Conservation (phyloP, 352 stramenopile species). For the Thalassiosira mediterranea region DNA sequence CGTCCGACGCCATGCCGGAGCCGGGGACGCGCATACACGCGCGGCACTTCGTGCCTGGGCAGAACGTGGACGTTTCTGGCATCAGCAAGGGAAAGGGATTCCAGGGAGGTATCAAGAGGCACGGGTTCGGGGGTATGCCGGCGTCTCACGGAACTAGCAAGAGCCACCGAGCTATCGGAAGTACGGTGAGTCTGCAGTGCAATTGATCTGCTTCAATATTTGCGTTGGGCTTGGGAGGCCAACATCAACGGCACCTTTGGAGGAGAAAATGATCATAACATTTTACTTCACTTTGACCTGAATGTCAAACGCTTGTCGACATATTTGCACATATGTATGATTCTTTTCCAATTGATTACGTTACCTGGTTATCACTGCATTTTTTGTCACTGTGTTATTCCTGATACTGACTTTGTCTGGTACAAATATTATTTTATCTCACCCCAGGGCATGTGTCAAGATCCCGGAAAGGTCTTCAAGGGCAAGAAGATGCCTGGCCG, state of each 20-base stretch:
- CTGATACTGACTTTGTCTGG: not conserved
- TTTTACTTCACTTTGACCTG: conserved; percentile 46
- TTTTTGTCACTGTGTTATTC: not conserved
- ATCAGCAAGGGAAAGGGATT: conserved; percentile 92
- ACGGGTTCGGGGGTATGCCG: conserved; percentile 95
- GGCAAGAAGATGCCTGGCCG: conserved; percentile 99
- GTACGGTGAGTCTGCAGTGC: conserved; percentile 75
- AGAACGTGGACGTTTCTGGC: conserved; percentile 97
- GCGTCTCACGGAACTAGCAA: conserved; percentile 98
- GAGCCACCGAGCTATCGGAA: conserved; percentile 95
- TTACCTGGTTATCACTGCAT: not conserved
- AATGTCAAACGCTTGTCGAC: conserved; percentile 26
- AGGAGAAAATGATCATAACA: conserved; percentile 23
- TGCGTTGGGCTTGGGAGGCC: too few species aligned
- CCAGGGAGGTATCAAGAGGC: conserved; percentile 98
- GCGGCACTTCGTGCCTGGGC: conserved; percentile 96
- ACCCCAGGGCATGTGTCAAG: conserved; percentile 92
- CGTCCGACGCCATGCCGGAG: conserved; percentile 80
- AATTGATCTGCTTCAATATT: too few species aligned
- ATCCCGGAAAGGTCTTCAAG: conserved; percentile 98
- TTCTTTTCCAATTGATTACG: too few species aligned
- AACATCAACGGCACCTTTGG: too few species aligned
- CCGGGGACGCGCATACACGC: conserved; percentile 92
- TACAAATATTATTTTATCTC: not conserved
- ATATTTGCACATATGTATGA: not conserved